These are phyloP conservation scores for Phaffia australis DNA, from an alignment of 768 basidiomycete species.

Conservation along the genomic window DNA sequence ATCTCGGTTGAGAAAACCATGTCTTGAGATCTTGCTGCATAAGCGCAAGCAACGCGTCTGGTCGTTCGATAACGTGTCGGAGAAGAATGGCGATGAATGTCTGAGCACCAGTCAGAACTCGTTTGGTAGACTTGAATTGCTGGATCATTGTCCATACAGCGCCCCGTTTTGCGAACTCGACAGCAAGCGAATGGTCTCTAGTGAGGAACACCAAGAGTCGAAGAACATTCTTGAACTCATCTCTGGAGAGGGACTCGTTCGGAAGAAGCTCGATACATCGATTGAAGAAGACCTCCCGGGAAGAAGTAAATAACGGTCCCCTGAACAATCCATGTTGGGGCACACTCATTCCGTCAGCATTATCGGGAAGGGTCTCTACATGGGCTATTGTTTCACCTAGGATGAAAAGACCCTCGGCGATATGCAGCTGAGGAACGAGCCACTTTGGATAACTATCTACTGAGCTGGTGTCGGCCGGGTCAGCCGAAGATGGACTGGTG, in stretches of 20 bases:
- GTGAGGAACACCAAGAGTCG: conserved; percentile 78
- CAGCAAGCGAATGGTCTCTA: conserved; percentile 54
- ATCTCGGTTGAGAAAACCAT: conserved; percentile 54
- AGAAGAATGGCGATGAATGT: conserved; percentile 76
- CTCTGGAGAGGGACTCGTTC: conserved; percentile 54
- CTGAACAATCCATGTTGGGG: conserved; percentile 29
- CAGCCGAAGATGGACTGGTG: conserved; percentile 12
- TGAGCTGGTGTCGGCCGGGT: neutral
- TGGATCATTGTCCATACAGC: conserved; percentile 57
- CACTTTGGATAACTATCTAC: conserved; percentile 53
- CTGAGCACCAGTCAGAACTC: conserved; percentile 51
- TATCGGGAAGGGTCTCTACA: too few species aligned
- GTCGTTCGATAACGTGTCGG: conserved; percentile 83
- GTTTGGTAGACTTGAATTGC: conserved; percentile 51
- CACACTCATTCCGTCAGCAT: neutral
- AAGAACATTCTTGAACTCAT: conserved; percentile 70
- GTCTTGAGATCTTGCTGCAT: conserved; percentile 76
- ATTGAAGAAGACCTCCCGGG: conserved; percentile 59
- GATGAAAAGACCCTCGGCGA: conserved; percentile 71
- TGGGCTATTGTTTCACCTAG: conserved; percentile 55
- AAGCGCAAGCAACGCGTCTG: conserved; percentile 48
- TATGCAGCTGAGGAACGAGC: conserved; percentile 74
- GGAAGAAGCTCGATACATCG: conserved; percentile 62
- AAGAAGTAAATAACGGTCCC: conserved; percentile 55
- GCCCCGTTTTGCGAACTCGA: conserved; percentile 55